These are phyloP conservation scores for Hebeloma cylindrosporum DNA, from an alignment of 768 basidiomycete species.

Conservation along the genomic window DNA sequence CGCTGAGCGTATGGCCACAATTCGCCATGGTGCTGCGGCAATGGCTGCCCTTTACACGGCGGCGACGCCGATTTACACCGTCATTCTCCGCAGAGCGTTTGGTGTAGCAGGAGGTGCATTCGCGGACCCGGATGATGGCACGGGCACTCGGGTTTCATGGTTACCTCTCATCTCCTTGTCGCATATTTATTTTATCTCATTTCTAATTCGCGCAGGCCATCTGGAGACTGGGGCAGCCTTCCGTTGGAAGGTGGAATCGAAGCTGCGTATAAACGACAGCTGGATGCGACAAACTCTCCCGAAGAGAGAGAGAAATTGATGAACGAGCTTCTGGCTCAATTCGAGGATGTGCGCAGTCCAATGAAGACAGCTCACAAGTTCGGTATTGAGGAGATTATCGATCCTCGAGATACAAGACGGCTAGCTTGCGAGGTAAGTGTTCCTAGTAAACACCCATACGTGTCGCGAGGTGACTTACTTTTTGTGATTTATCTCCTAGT, in stretches of 20 bases:
- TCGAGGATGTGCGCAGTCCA: constrained; percentile 39
- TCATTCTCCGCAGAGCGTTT: constrained; percentile 38
- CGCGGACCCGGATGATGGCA: constrained; percentile 37
- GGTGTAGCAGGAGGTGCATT: constrained; percentile 42
- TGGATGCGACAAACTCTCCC: constrained; percentile 29
- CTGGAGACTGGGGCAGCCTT: constrained; percentile 43
- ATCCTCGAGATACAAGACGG: constrained; percentile 38
- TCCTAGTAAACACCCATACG: background rate
- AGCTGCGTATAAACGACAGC: constrained; percentile 41
- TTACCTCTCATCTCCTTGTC: constrained; percentile 14
- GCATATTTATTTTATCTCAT: background rate
- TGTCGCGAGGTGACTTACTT: background rate
- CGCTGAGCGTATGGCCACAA: constrained; percentile 39
- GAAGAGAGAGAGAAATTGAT: constrained; percentile 36
- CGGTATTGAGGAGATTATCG: constrained; percentile 42
- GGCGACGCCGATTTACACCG: constrained; percentile 37
- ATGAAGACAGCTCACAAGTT: constrained; percentile 39
- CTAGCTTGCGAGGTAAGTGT: constrained; percentile 37
- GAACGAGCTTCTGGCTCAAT: constrained; percentile 32
- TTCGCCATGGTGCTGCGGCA: constrained; percentile 38
- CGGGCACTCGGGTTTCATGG: constrained; percentile 38
- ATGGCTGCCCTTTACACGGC: constrained; percentile 39
- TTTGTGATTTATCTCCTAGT: constrained; percentile 22
- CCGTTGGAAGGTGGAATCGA: constrained; percentile 43
- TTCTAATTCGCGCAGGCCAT: constrained; percentile 39